phyloP scores from a whole-genome alignment of 2,329 filamentous ascomycete genomes.

The Fusarium bulbicola region DNA sequence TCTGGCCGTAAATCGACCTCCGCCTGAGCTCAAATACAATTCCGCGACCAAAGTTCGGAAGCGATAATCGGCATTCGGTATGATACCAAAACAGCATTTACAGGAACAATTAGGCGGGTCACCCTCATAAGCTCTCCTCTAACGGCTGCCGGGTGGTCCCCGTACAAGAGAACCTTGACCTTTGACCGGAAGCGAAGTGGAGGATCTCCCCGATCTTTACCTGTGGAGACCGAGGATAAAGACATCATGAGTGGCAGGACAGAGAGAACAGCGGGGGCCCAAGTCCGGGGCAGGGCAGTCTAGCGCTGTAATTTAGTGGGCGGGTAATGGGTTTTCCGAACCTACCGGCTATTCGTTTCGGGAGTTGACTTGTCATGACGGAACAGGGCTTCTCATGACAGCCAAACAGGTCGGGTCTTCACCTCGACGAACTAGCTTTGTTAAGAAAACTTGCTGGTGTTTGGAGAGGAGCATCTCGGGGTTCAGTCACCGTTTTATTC shows the following conservation, averaged over 20 bases:
- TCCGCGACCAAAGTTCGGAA: slow-evolving; percentile 32
- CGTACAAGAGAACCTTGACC: background rate
- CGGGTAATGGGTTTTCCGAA: slow-evolving; percentile 43
- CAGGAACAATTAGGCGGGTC: background rate
- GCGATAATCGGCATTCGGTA: slow-evolving; percentile 39
- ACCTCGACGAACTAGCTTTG: slow-evolving; percentile 3
- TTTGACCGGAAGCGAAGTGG: slow-evolving; percentile 11
- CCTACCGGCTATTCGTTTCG: slow-evolving; percentile 39
- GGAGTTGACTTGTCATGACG: slow-evolving; percentile 38
- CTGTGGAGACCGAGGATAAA: slow-evolving; percentile 31
- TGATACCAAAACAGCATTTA: background rate
- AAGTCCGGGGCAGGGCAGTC: slow-evolving; percentile 31
- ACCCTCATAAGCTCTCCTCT: background rate
- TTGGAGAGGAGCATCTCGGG: slow-evolving; percentile 13
- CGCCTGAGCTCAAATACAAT: slow-evolving; percentile 13
- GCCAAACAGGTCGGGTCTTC: background rate
- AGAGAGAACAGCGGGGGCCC: slow-evolving; percentile 32
- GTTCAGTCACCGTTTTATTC: slow-evolving; percentile 29
- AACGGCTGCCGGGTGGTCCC: slow-evolving; percentile 21
- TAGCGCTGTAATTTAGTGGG: slow-evolving; percentile 18
- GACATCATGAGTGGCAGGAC: background rate
- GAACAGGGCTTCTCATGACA: slow-evolving; percentile 21
- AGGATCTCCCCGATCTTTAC: slow-evolving; percentile 7
- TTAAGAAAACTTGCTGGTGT: background rate
- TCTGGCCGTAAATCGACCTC: slow-evolving; percentile 30